Percentiles rank a stretch among this genome's conserved stretches.
These are phyloP conservation scores for Heliamphora exappendiculata DNA, from an alignment of 148 eudicot species.

Conservation along the genomic window DNA sequence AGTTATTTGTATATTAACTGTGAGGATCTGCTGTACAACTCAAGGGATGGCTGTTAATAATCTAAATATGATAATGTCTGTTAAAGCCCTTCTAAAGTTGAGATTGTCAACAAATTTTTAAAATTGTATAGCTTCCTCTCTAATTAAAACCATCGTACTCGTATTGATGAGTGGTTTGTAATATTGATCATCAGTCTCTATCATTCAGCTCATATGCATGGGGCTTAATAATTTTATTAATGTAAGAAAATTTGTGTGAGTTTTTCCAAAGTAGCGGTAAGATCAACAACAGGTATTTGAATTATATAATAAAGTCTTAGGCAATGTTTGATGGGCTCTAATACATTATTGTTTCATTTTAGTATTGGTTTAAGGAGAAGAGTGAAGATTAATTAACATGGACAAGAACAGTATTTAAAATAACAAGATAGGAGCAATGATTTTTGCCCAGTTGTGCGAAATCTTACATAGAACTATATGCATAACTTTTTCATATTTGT, in stretches of 20 bases:
- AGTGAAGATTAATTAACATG: background rate
- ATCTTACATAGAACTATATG: too few relatives aligned
- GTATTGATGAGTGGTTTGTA: background rate
- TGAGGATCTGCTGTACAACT: background rate
- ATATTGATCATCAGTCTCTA: background rate
- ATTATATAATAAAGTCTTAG: background rate
- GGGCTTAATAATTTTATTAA: background rate
- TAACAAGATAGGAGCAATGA: background rate
- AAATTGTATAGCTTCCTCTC: background rate
- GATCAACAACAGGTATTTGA: background rate
- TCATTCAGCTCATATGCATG: background rate
- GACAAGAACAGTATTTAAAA: background rate
- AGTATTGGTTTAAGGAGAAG: background rate
- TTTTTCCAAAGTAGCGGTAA: background rate
- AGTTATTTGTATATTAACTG: background rate
- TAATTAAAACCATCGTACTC: background rate
- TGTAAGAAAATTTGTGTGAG: background rate
- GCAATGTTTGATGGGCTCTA: background rate
- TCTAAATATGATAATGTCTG: background rate
- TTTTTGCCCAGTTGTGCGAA: too few relatives aligned
- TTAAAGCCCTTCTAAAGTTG: background rate
- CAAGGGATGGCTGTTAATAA: too few relatives aligned
- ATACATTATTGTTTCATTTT: background rate
- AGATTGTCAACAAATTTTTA: background rate
- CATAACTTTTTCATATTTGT: too few relatives aligned